Conservation (phyloP, 305 asterid genomes). For the Fraxinus angustifolia region DNA sequence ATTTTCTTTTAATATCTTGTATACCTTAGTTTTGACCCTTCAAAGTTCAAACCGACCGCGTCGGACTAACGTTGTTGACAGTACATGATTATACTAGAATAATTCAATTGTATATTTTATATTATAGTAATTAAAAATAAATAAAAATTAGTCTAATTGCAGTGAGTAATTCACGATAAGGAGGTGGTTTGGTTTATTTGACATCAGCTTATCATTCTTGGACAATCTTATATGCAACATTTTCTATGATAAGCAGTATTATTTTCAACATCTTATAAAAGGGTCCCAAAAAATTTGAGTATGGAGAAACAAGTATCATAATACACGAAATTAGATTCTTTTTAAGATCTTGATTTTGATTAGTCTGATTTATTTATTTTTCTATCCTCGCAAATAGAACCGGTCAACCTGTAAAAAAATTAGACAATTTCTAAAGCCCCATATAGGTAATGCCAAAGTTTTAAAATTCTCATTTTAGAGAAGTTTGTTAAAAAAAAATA, state of each 20-base stretch:
- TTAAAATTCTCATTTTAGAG: no score
- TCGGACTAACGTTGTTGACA: not conserved
- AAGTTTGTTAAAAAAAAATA: not conserved
- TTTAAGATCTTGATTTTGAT: not conserved
- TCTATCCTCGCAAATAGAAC: not conserved
- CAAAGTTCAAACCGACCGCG: constrained; percentile 33
- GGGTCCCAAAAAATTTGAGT: not conserved
- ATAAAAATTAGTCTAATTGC: not conserved
- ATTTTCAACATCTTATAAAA: constrained; percentile 16
- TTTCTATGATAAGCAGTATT: constrained; percentile 5
- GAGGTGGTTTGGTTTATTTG: not conserved
- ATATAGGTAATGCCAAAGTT: not conserved
- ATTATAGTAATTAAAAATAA: not conserved
- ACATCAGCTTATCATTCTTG: not conserved
- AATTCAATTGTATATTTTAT: not conserved
- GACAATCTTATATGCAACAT: not conserved
- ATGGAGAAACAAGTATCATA: not conserved
- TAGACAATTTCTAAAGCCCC: not conserved
- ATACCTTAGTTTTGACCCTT: constrained; percentile 24
- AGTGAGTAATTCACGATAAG: not conserved
- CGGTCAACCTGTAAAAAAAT: not conserved
- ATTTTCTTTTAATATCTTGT: not conserved
- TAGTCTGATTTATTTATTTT: not conserved
- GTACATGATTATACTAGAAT: not conserved
- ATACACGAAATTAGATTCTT: not conserved